A percentile compares a stretch with the other conserved stretches of the same genome.
These are phyloP conservation scores for Saccharomycopsis sp. DNA, from an alignment of 805 yeast genomes.

Conservation along the genomic window DNA sequence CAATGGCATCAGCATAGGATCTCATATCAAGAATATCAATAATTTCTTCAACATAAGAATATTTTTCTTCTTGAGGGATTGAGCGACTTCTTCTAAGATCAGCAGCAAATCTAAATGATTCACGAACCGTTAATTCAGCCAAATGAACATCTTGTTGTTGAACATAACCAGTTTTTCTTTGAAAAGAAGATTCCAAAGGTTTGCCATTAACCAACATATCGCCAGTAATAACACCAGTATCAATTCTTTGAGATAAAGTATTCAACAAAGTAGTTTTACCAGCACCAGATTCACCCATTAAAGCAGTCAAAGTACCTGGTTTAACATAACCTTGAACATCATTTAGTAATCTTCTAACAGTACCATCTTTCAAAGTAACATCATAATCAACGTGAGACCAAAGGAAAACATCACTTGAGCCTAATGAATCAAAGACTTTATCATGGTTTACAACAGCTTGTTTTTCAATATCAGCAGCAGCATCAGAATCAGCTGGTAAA, in stretches of 20 bases:
- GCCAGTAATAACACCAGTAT: slow-evolving; percentile 48
- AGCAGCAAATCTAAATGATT: slow-evolving; percentile 43
- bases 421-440: slow-evolving; percentile 24
- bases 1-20: slow-evolving; percentile 42
- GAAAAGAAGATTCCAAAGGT: slow-evolving; percentile 37
- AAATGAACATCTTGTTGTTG: slow-evolving; percentile 52
- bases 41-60: slow-evolving; percentile 41
- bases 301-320: slow-evolving; percentile 51
- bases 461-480: slow-evolving; percentile 31
- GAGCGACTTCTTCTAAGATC: slow-evolving; percentile 34
- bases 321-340: slow-evolving; percentile 49
- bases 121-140: slow-evolving; percentile 40
- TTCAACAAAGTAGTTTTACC: slow-evolving; percentile 50
- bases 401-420: slow-evolving; percentile 35
- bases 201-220: slow-evolving; percentile 47
- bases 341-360: slow-evolving; percentile 23
- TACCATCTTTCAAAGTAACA: slow-evolving; percentile 35
- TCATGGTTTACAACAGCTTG: slow-evolving; percentile 21
- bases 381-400: slow-evolving; percentile 52
- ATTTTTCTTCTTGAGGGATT: slow-evolving; percentile 34
- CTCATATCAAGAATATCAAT: slow-evolving; percentile 41
- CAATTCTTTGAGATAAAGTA: slow-evolving; percentile 41
- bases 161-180: slow-evolving; percentile 47
- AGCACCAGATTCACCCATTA: slow-evolving; percentile 59
- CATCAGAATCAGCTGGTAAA: slow-evolving; percentile 21